phyloP scores from a whole-genome alignment of 371 early-diverging fungal genomes.

The Rhizomucor miehei region DNA sequence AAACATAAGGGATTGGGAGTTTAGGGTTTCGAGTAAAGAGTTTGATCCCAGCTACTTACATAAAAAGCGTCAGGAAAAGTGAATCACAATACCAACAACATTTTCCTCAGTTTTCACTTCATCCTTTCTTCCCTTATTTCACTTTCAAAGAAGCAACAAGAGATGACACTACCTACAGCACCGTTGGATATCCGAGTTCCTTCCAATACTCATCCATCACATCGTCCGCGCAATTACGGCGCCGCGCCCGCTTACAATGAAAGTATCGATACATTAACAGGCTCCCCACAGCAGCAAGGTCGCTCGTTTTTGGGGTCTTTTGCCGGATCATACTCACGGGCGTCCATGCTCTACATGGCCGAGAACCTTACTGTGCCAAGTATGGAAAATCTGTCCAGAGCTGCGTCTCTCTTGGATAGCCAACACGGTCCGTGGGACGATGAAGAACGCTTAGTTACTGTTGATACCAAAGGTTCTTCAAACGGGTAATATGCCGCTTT shows the following conservation, averaged over 20 bases:
- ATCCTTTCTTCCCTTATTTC: background rate
- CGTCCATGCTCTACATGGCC: constrained; percentile 20
- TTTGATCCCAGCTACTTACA: too few relatives aligned
- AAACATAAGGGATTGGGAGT: too few relatives aligned
- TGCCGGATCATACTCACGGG: constrained; percentile 21
- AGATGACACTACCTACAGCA: too few relatives aligned
- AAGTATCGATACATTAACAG: constrained; percentile 5
- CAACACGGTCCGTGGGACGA: constrained; percentile 3
- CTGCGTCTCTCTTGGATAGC: too few relatives aligned
- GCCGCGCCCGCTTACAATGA: constrained; percentile 12
- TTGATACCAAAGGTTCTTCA: background rate
- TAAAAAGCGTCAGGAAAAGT: too few relatives aligned
- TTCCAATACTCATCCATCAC: constrained; percentile 32
- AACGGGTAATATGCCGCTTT: too few relatives aligned
- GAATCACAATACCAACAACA: too few relatives aligned
- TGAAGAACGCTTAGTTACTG: constrained; percentile 1
- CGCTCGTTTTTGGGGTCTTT: constrained; percentile 7
- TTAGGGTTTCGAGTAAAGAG: too few relatives aligned
- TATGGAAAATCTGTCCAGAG: too few relatives aligned
- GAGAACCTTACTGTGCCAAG: constrained; percentile 18
- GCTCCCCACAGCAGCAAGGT: constrained; percentile 6
- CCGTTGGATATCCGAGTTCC: constrained; percentile 19
- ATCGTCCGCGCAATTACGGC: constrained; percentile 18
- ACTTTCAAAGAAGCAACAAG: background rate
- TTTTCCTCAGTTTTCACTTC: background rate